Evolutionary conservation across 2,329 filamentous ascomycete genomes (phyloP).

Genomic region (Fusarium nelsonii): DNA sequence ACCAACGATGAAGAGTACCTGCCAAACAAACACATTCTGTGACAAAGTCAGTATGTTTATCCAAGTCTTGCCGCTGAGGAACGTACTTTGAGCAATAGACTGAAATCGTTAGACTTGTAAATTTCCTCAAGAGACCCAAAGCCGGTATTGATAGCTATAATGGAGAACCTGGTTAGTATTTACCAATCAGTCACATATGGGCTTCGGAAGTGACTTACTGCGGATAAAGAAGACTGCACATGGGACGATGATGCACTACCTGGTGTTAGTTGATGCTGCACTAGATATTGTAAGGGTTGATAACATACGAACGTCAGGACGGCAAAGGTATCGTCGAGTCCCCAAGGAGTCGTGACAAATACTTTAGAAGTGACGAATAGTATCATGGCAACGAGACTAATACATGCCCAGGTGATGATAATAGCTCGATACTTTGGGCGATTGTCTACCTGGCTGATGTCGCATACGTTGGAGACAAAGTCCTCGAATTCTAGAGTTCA

Average conservation of each 20-base stretch:
- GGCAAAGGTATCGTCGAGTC: not conserved
- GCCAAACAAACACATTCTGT: not conserved
- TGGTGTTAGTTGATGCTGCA: fast-evolving
- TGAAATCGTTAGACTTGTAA: not conserved
- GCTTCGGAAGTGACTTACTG: not conserved
- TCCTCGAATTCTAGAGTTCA: not conserved
- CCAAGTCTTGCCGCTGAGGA: fast-evolving
- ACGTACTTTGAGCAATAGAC: not conserved
- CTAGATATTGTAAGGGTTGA: not conserved
- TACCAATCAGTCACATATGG: too few relatives aligned
- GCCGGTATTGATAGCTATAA: not conserved
- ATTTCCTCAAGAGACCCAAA: not conserved
- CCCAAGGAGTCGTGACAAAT: not conserved
- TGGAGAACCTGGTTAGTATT: too few relatives aligned
- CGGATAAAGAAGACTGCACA: not conserved
- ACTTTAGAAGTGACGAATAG: not conserved
- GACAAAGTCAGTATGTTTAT: fast-evolving
- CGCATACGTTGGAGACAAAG: not conserved
- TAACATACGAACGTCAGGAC: not conserved
- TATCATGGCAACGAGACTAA: fast-evolving
- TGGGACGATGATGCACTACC: not conserved
- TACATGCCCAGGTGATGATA: not conserved
- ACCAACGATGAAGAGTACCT: not conserved
- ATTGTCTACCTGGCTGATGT: not conserved
- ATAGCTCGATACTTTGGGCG: not conserved